Conservation (phyloP, 2,329 filamentous ascomycete genomes). For the Leptographium galeiforme region DNA sequence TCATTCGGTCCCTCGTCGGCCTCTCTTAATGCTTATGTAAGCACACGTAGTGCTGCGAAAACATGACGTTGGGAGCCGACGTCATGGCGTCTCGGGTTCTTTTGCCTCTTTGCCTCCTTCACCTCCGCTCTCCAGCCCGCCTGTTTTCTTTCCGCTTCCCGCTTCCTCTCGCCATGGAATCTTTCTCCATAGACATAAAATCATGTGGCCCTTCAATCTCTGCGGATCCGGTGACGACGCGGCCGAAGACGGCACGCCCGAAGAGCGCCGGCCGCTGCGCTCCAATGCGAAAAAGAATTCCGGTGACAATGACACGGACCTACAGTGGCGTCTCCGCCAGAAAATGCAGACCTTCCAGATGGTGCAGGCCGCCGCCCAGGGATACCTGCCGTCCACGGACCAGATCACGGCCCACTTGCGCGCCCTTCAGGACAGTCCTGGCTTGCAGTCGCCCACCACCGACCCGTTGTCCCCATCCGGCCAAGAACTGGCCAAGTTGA, state of each 20-base stretch:
- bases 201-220: background rate
- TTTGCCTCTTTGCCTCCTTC: too few relatives aligned
- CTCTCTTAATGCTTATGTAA: conserved; percentile 13
- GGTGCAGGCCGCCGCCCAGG: conserved; percentile 64
- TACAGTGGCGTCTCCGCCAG: conserved; percentile 67
- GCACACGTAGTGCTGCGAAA: background rate
- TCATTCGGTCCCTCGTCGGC: conserved; percentile 34
- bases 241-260: conserved; percentile 12
- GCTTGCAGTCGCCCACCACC: conserved; percentile 58
- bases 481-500: conserved; percentile 55
- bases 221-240: background rate
- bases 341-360: conserved; percentile 94
- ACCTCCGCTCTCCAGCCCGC: too few relatives aligned
- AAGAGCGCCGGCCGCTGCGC: conserved; percentile 56
- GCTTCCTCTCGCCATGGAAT: background rate
- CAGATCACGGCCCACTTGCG: conserved; percentile 70
- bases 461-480: conserved; percentile 67
- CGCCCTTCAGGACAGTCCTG: conserved; percentile 56
- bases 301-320: conserved; percentile 66
- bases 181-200: background rate
- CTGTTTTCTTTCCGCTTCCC: background rate
- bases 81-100: too few relatives aligned
- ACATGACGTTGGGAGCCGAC: too few relatives aligned
- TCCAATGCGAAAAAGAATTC: conserved; percentile 39
- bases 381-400: conserved; percentile 86